A percentile compares a stretch with the other conserved stretches of the same genome.
These are phyloP conservation scores for Fusarium pseudoanthophilum DNA, from an alignment of 2,329 filamentous ascomycete genomes.

Conservation along the genomic window DNA sequence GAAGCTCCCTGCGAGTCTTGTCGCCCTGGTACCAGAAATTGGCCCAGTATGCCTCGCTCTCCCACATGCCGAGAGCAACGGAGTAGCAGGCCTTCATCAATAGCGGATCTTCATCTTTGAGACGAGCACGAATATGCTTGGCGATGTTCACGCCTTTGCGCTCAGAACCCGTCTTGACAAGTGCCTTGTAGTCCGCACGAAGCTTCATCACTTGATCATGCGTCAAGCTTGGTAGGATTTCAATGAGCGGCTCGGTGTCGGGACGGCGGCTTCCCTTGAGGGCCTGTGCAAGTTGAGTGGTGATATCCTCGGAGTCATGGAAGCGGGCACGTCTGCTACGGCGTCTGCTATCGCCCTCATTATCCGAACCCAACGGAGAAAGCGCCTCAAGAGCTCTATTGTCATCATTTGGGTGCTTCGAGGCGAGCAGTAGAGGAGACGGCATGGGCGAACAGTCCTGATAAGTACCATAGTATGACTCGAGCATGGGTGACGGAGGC, in stretches of 20 bases:
- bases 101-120: slow-evolving; percentile 78
- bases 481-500: slow-evolving; percentile 85
- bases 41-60: slow-evolving; percentile 96
- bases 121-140: slow-evolving; percentile 81
- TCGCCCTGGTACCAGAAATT: slow-evolving; percentile 97
- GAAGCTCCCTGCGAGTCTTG: slow-evolving; percentile 83
- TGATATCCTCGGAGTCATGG: slow-evolving; percentile 85
- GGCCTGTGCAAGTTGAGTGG: slow-evolving; percentile 78
- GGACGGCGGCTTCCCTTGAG: slow-evolving; percentile 73
- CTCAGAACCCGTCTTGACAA: slow-evolving; percentile 80
- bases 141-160: slow-evolving; percentile 85
- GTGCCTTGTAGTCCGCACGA: slow-evolving; percentile 87
- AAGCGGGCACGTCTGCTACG: slow-evolving; percentile 75
- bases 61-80: slow-evolving; percentile 88
- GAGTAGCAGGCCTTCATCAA: slow-evolving; percentile 94
- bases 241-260: slow-evolving; percentile 77
- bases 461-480: slow-evolving; percentile 93
- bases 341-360: slow-evolving; percentile 55
- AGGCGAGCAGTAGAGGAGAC: slow-evolving; percentile 74
- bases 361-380: slow-evolving; percentile 63
- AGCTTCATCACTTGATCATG: slow-evolving; percentile 90
- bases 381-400: slow-evolving; percentile 60
- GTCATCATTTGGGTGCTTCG: slow-evolving; percentile 60
- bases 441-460: slow-evolving; percentile 96
- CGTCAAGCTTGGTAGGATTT: slow-evolving; percentile 84